Conservation (phyloP, 257 asterid genomes). For the Penstemon davidsonii region DNA sequence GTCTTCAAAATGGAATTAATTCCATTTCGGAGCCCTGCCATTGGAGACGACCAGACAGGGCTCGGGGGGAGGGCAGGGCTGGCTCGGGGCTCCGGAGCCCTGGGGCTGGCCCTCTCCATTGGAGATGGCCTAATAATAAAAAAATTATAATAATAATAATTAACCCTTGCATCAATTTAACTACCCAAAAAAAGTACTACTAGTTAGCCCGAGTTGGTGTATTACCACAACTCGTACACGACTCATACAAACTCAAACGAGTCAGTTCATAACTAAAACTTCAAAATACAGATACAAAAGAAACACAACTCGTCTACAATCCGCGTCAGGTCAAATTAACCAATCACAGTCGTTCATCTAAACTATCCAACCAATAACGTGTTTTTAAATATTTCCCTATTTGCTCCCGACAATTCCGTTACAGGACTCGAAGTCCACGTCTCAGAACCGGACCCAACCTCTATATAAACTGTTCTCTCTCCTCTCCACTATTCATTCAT, state of each 20-base stretch:
- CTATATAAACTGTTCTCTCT: conserved; percentile 16
- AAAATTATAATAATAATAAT: too few species aligned
- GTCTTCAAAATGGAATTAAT: too few species aligned
- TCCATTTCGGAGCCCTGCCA: too few species aligned
- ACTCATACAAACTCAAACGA: conserved; percentile 30
- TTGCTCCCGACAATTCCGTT: conserved; percentile 23
- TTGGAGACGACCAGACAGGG: too few species aligned
- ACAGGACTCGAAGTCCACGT: conserved; percentile 22
- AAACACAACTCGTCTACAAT: conserved; percentile 50
- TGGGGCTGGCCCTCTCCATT: too few species aligned
- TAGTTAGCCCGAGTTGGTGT: neutral
- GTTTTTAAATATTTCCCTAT: neutral
- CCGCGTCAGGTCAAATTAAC: conserved; percentile 31
- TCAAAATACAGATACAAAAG: conserved; percentile 34
- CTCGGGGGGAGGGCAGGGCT: too few species aligned
- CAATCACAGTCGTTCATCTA: conserved; percentile 22
- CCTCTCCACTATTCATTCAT: neutral
- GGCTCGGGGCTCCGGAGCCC: too few species aligned
- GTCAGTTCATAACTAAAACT: conserved; percentile 13
- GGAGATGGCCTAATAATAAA: too few species aligned
- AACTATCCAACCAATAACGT: conserved; percentile 20
- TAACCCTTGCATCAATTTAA: too few species aligned
- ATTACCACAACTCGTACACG: neutral
- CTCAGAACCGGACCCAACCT: conserved; percentile 15
- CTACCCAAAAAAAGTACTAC: neutral